These are phyloP conservation scores for Nakataea oryzae DNA, from an alignment of 2,329 filamentous ascomycete species.

Conservation along the genomic window DNA sequence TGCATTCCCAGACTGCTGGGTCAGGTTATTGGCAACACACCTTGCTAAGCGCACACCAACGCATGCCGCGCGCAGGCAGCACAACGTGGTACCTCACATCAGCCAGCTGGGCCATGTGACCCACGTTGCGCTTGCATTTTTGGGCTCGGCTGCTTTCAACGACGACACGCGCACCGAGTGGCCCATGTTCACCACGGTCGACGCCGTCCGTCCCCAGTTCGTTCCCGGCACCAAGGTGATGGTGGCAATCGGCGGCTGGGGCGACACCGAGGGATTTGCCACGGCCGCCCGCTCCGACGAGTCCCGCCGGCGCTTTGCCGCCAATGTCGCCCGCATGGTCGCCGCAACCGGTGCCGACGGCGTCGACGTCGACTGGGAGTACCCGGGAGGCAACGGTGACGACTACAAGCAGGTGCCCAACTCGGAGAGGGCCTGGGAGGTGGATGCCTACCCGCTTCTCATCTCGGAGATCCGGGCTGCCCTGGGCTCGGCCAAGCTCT, in stretches of 20 bases:
- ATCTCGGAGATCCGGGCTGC: constrained; percentile 46
- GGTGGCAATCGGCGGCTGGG: constrained; percentile 68
- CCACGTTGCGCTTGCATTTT: constrained; percentile 48
- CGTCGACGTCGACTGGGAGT: constrained; percentile 60
- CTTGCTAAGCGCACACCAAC: not conserved
- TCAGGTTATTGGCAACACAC: not conserved
- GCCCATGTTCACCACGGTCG: constrained; percentile 43
- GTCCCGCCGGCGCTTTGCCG: constrained; percentile 47
- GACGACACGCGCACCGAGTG: constrained; percentile 25
- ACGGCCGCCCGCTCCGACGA: constrained; percentile 38
- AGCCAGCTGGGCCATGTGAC: constrained; percentile 33
- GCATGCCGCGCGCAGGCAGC: constrained; percentile 26
- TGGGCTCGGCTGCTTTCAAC: constrained; percentile 43
- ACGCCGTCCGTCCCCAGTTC: constrained; percentile 36
- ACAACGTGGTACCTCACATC: constrained; percentile 27
- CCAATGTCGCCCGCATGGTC: constrained; percentile 55
- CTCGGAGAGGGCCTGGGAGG: constrained; percentile 44
- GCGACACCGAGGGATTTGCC: constrained; percentile 54
- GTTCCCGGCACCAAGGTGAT: constrained; percentile 47
- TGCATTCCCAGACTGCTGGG: not conserved
- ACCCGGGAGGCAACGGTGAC: constrained; percentile 51
- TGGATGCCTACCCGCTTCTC: constrained; percentile 50
- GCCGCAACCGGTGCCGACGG: constrained; percentile 52
- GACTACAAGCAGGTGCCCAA: constrained; percentile 58
- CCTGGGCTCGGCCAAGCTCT: constrained; percentile 45